Base-by-base conservation (phyloP, 306 rosid species). In the Cucurbita pepo region DNA sequence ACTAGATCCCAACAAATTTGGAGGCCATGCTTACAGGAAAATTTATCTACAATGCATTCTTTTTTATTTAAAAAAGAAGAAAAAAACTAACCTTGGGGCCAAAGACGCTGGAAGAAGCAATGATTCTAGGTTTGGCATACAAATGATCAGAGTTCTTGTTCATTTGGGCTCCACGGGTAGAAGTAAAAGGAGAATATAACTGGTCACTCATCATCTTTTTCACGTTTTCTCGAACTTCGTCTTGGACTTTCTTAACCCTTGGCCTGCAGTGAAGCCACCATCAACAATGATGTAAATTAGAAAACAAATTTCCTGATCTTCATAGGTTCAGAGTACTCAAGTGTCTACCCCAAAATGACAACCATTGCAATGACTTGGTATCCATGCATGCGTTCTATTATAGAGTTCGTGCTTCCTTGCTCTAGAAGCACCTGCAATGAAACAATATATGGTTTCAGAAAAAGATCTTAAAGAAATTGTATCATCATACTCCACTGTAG, bases 331-430 rank as follows among this genome's bases (percentile, higher is more conserved):
- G 37, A 47, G 64, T 53, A 62, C 12, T 64, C 70, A 72, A 72
- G 7, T 34, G 80, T 86, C 69, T 60, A 93, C 96, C 98, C 98
- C 76, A 89, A 74, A 58, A 94, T 82, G 67, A 90, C 80, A 82
- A 90, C 74, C 98, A 90, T 94, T 58, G 98, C 96, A 76, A 86
- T 81, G 57, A 87, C 97, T 84, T 87, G 94, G 85, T 90, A 89
- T 66, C 76, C 88, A 77, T 81, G 94, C 98, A 90, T 88, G 75
- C 75, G 88, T 56, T 89, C 88, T 66, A 79, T 80, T 6, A 87
- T 10, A 15, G 83, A 78, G 63, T 85, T 77, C 40, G 57, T 34
- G 74, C 83, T 71, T 81, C 82, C 94, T 76, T 67, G 84, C 81
- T 90, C 96, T 64, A 94, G 79, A 81, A 82, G 87, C 45, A 86